These are phyloP conservation scores for Stagonosporopsis tanaceti DNA, from an alignment of 2,329 filamentous ascomycete species.

Conservation along the genomic window DNA sequence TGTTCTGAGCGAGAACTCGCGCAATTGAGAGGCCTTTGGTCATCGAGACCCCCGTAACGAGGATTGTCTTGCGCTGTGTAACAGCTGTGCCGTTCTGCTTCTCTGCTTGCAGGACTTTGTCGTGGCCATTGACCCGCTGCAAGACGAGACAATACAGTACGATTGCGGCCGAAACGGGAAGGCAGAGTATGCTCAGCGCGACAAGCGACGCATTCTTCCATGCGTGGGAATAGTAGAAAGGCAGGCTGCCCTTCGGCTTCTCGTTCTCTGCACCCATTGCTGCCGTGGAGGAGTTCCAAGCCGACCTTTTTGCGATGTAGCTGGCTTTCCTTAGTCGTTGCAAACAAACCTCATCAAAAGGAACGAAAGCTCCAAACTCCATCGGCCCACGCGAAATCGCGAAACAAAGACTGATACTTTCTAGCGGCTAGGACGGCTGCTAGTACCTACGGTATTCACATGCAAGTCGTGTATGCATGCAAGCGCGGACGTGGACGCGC, in stretches of 20 bases:
- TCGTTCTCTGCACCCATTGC: constrained; percentile 15
- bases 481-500: constrained; percentile 22
- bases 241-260: constrained; percentile 18
- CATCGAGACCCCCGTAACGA: constrained; percentile 78
- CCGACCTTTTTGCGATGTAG: constrained; percentile 4
- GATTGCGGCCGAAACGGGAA: constrained; percentile 57
- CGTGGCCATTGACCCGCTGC: constrained; percentile 25
- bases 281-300: constrained; percentile 14
- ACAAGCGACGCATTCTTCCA: constrained; percentile 60
- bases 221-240: constrained; percentile 51
- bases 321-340: constrained; percentile 16
- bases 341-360: constrained; percentile 16
- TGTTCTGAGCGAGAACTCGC: constrained; percentile 67
- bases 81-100: constrained; percentile 13
- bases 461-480: constrained; percentile 22
- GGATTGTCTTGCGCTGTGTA: constrained; percentile 60
- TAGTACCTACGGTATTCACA: constrained; percentile 15
- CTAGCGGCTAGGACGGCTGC: constrained; percentile 25
- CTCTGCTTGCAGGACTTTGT: constrained; percentile 29
- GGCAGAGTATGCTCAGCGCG: constrained; percentile 51
- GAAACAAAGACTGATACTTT: constrained; percentile 4
- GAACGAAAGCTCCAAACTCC: constrained; percentile 14
- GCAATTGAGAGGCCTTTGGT: constrained; percentile 73
- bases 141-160: constrained; percentile 35
- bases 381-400: constrained; percentile 7